Percentiles rank a stretch among this genome's conserved stretches.
phyloP scores from a whole-genome alignment of 768 basidiomycete genomes.

The Amanita inopinata region DNA sequence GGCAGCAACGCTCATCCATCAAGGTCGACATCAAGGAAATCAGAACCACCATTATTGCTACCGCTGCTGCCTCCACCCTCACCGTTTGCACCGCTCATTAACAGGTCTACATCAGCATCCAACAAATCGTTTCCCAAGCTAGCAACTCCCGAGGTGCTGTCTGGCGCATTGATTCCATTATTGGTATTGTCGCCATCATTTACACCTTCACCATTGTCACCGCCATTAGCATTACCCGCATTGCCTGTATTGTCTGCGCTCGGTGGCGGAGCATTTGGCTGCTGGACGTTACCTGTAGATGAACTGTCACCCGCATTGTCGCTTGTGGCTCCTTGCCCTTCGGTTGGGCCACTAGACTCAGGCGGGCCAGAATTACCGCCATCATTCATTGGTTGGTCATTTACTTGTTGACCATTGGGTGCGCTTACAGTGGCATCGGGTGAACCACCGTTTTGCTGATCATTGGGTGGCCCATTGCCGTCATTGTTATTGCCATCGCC shows the following conservation, averaged over 20 bases:
- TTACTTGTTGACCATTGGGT: background rate
- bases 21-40: no score
- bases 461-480: background rate
- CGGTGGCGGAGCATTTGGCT: background rate
- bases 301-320: background rate
- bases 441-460: background rate
- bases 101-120: no score
- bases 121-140: no score
- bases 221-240: background rate
- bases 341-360: no score
- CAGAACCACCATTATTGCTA: no score
- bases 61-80: no score
- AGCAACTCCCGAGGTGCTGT: background rate
- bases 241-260: background rate
- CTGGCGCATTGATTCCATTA: background rate
- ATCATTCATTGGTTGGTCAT: no score
- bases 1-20: no score
- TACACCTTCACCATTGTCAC: background rate
- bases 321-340: background rate
- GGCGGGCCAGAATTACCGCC: no score
- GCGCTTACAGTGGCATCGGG: no score
- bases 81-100: no score
- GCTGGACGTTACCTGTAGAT: background rate
- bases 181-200: background rate
- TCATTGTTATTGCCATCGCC: background rate